Base-by-base conservation (phyloP, 192 early-diverging fungal species). In the Backusella circina region DNA sequence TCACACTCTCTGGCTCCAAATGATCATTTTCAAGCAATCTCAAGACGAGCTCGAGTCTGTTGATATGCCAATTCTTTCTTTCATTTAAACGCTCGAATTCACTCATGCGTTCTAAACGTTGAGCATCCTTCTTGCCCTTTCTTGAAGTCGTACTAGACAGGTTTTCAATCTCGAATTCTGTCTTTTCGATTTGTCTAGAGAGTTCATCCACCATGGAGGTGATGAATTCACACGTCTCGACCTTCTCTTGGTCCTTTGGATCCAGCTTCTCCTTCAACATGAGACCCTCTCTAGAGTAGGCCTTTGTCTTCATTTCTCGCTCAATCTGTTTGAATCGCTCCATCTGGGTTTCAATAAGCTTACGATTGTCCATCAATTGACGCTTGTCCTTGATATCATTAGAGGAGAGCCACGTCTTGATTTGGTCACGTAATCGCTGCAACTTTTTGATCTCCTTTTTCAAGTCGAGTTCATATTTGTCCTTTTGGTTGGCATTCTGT, bases 381-480 rank as follows among this genome's bases (percentile, higher is more conserved):
- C 90, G 87, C 84, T 99, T 99, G 86, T 98, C 98, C 86, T 99
- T 99, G 84, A 99, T 97, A 31, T 99, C 98, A 72, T 88, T 95
- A 70, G 91, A 95, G 16, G 93, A 87, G 54, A 97, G 87, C 98
- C 98, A 99, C 74, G 93, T 93, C 80, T 98, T 97, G 78, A 99
- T 99, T 82, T 99, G 97, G 86, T 99, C 98, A 65, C 97, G 91
- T 69, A 89, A 87, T 78, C 96, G 87, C 77, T 99, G 98, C 73
- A 98, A 88, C 84, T 99, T 99, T 82, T 99, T 99, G 84, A 99
- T 99, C 85, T 99, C 97, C 84, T 97, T 97, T 80, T 99, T 99
- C 76, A 99, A 81, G 73, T 99, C 97, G n/a, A 86, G 87, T 76
- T 99, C 98, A 75, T 94, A 92, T 81, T 99, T 99, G 83, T 99